Base-by-base conservation (phyloP, 257 asterid species). In the Petunia secreta region DNA sequence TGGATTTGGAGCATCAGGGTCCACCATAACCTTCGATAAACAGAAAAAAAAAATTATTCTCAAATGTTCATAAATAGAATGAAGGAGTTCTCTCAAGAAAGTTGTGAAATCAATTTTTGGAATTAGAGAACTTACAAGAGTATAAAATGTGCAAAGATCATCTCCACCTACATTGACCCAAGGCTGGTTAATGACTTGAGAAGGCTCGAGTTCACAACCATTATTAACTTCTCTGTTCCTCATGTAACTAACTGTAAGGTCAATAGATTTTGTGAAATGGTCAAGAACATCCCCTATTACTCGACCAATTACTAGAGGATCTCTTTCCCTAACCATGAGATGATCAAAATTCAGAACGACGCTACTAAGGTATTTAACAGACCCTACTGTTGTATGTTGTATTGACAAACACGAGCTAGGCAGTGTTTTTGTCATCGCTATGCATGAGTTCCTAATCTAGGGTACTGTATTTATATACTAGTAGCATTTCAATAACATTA, bases 1-100 rank as follows among this genome's bases (percentile, higher is more conserved):
- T 4, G 92, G 92, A 15, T 79, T 89, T 69, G 92, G 92, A 68
- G 88, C 81, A 82, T 89, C 92, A 43, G 86, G 89, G 85, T 89
- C 92, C 75, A 89, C 89, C 82, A 86, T 73, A 67, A 82, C 79
- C 89, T 85, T 68, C 82, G 68, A 48, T 57, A 71, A 36, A 6
- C 16, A 59, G 14, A 43, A 78, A 36, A 34, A 3, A 15, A 16
- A 57, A 34, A 5, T 44, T 38, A 53, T 6, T 13, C 40, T 13
- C 25, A 40, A n/a, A 3, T 39, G 7, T 1, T 58, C 40, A 15
- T 77, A 63, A 25, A 5, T 62, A 9, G 50, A 38, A 48, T 1
- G 2, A 36, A 13, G 5, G 64, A 3, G 64, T 25, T 25, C 25
- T 25, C 25, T 25, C 25, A 25, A 25, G 25, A 25, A 25, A 25